A percentile compares a stretch with the other conserved stretches of the same genome.
Evolutionary conservation across 2,329 filamentous ascomycete species (phyloP).

Genomic region (Emergomyces orientalis): DNA sequence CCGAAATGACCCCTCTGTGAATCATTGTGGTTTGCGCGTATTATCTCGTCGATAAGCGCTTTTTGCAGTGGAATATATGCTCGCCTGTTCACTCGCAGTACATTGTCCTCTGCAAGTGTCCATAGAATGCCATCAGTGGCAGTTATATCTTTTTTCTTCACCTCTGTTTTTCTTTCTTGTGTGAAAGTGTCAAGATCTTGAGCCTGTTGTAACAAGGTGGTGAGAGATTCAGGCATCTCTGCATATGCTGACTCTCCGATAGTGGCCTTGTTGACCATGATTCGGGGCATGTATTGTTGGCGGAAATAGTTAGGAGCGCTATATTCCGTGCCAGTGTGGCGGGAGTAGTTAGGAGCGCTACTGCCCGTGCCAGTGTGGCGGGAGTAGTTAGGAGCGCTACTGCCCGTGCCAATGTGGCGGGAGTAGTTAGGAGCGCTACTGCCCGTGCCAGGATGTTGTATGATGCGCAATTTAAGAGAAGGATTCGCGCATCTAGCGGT

Average conservation of each 20-base stretch:
- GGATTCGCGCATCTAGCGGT: not conserved
- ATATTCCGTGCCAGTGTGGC: not conserved
- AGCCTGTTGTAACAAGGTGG: not conserved
- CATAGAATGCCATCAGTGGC: too few relatives aligned
- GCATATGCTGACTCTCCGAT: not conserved
- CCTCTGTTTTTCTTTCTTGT: not conserved
- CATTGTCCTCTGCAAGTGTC: not conserved
- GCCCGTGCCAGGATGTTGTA: not conserved
- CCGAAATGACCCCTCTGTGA: not conserved
- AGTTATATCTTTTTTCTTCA: too few relatives aligned
- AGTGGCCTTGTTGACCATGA: not conserved
- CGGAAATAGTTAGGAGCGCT: not conserved
- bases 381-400: not conserved
- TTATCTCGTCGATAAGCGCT: not conserved
- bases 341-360: not conserved
- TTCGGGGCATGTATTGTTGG: too few relatives aligned
- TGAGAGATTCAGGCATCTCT: not conserved
- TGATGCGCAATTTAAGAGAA: not conserved
- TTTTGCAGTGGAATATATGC: not conserved
- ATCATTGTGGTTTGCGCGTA: not conserved
- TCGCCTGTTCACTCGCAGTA: not conserved
- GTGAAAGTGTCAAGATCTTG: not conserved
- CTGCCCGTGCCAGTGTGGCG: not conserved
- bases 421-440: not conserved
- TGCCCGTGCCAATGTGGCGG: not conserved